These are phyloP conservation scores for Lithocarpus polystachyus DNA, from an alignment of 306 rosid genomes.

Conservation along the genomic window DNA sequence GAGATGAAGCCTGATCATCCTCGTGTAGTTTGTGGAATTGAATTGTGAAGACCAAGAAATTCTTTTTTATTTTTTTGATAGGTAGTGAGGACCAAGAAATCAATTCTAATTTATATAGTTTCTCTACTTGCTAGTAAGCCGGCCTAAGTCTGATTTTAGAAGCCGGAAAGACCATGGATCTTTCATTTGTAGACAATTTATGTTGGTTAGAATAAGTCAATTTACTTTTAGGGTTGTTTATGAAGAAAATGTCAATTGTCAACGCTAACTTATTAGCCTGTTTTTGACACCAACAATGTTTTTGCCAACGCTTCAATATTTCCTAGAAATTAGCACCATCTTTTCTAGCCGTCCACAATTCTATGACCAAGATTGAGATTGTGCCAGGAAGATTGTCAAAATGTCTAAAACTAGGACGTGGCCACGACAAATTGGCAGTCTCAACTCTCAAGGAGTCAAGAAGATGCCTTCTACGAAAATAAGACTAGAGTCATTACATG, in stretches of 20 bases:
- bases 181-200: neutral
- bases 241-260: neutral
- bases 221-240: neutral
- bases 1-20: constrained; percentile 9
- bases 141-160: neutral
- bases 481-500: too few relatives aligned
- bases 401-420: neutral
- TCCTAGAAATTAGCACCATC: too few relatives aligned
- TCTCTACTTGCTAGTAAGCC: neutral
- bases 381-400: too few relatives aligned
- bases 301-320: too few relatives aligned
- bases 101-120: neutral
- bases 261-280: too few relatives aligned
- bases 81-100: neutral
- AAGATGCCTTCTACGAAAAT: neutral
- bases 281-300: too few relatives aligned
- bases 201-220: too few relatives aligned
- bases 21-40: neutral
- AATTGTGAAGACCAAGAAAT: neutral
- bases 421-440: neutral
- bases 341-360: too few relatives aligned
- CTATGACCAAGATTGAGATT: neutral
- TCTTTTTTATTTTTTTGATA: too few relatives aligned
- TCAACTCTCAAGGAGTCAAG: neutral
- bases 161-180: neutral